Evolutionary conservation across 192 early-diverging fungal genomes (phyloP), one percentile per base, ranked within the genome.

Genomic region (Podochytrium sp.): DNA sequence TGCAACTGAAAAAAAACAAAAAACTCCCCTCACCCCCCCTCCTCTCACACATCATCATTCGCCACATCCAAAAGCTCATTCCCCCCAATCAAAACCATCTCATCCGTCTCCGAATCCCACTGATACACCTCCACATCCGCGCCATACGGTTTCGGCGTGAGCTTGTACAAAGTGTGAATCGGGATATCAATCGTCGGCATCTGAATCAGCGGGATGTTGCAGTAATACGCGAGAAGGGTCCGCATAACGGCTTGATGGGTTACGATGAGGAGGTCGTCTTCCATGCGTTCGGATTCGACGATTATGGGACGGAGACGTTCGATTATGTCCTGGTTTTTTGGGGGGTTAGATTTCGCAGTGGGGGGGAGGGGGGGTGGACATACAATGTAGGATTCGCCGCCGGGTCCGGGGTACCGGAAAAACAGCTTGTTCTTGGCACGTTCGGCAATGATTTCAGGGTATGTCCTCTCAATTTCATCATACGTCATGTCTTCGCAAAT

Each of bases 341-440:
- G 68, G 32, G 12, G 5, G 25, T 38, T 35, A 77, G 72, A 61
- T 20, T 25, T 58, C 16, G 12, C 16, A 53, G 29, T 25, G 40
- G 2, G 50, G 16, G 49, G 20, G 5, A 18, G 27, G 5, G 20
- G 20, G 16, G n/a, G 12, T n/a, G 7, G 41, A 2, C 30, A 59
- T n/a, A 41, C 52, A 20, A 90, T 63, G 67, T 96, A 96, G 23
- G 91, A 93, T 81, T 98, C 97, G 40, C 96, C 96, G 41, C 97
- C 97, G 58, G 94, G 90, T 20, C 97, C 97, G 3, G 97, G 96
- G 77, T 98, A 99, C 30, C 97, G 88, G 69, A 96, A 97, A 79
- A 91, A 86, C 43, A 99, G 85, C 81, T 99, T 99, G 82, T 94
- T 92, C 41, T 83, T 80, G 74, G 87, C 83, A 29, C 96, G 90